Conservation (phyloP, 2,329 filamentous ascomycete species). For the Xylariales sp. region DNA sequence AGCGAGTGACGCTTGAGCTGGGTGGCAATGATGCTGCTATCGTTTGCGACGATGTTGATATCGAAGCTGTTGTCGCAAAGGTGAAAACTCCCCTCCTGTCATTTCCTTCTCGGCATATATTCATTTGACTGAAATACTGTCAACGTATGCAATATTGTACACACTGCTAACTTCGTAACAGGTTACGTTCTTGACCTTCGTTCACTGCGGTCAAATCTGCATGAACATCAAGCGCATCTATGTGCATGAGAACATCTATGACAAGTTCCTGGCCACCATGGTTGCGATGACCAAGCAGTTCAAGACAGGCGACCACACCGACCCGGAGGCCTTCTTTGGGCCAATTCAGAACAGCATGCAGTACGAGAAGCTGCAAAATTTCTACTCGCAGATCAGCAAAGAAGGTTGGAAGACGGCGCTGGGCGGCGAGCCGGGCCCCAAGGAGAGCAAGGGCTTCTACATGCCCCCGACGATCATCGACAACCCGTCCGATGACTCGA, state of each 20-base stretch:
- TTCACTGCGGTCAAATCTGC: constrained; percentile 47
- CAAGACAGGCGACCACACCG: constrained; percentile 26
- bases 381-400: constrained; percentile 44
- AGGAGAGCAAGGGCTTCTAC: constrained; percentile 45
- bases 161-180: no score
- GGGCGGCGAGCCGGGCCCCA: constrained; percentile 31
- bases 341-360: constrained; percentile 62
- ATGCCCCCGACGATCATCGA: constrained; percentile 55
- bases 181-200: constrained; percentile 39
- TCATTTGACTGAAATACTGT: background rate
- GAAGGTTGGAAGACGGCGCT: constrained; percentile 40
- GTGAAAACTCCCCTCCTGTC: background rate
- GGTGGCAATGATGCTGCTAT: constrained; percentile 52
- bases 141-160: no score
- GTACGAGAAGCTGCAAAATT: constrained; percentile 40
- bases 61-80: constrained; percentile 4
- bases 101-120: background rate
- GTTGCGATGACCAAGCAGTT: constrained; percentile 32
- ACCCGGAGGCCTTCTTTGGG: constrained; percentile 37
- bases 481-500: constrained; percentile 52
- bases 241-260: constrained; percentile 53
- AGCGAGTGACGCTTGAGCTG: constrained; percentile 51
- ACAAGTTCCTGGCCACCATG: constrained; percentile 38
- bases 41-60: constrained; percentile 44
- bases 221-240: constrained; percentile 51